phyloP scores from a whole-genome alignment of 805 yeast species.

The Candida saitoana region DNA sequence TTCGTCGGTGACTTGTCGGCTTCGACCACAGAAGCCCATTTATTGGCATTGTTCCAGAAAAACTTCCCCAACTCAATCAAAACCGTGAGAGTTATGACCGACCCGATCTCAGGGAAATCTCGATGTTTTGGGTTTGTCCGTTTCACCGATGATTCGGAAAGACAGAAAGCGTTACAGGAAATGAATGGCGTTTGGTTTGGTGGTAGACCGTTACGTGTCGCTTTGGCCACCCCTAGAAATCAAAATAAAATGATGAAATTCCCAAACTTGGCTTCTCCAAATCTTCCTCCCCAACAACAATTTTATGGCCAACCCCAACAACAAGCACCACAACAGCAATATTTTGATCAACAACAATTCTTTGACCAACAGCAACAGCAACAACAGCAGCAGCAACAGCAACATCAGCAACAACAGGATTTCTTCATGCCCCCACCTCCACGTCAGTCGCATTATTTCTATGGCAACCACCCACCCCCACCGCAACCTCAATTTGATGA shows the following conservation, averaged over 20 bases:
- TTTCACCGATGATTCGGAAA: slow-evolving; percentile 64
- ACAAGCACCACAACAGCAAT: not conserved
- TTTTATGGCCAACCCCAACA: slow-evolving; percentile 3
- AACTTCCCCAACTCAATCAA: slow-evolving; percentile 60
- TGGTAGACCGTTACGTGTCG: slow-evolving; percentile 72
- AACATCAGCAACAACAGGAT: slow-evolving; percentile 8
- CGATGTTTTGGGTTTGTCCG: slow-evolving; percentile 81
- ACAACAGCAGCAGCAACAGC: slow-evolving; percentile 16
- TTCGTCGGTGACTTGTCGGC: slow-evolving; percentile 84
- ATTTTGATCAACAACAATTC: slow-evolving; percentile 2
- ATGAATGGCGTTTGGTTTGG: slow-evolving; percentile 82
- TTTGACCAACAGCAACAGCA: slow-evolving; percentile 10
- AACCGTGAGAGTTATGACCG: slow-evolving; percentile 83
- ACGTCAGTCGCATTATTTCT: slow-evolving; percentile 5
- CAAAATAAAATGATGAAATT: slow-evolving; percentile 8
- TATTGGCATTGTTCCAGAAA: slow-evolving; percentile 66
- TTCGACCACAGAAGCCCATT: slow-evolving; percentile 74
- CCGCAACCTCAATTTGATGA: slow-evolving; percentile 4
- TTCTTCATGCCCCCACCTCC: slow-evolving; percentile 3
- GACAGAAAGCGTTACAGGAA: slow-evolving; percentile 62
- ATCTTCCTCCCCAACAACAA: slow-evolving; percentile 5
- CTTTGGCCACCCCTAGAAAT: slow-evolving; percentile 72
- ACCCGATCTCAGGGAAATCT: slow-evolving; percentile 72
- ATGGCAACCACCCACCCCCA: slow-evolving; percentile 12
- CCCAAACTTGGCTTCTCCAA: slow-evolving; percentile 2